Evolutionary conservation across 768 basidiomycete genomes (phyloP).

Genomic region (Lentinula lateritia): DNA sequence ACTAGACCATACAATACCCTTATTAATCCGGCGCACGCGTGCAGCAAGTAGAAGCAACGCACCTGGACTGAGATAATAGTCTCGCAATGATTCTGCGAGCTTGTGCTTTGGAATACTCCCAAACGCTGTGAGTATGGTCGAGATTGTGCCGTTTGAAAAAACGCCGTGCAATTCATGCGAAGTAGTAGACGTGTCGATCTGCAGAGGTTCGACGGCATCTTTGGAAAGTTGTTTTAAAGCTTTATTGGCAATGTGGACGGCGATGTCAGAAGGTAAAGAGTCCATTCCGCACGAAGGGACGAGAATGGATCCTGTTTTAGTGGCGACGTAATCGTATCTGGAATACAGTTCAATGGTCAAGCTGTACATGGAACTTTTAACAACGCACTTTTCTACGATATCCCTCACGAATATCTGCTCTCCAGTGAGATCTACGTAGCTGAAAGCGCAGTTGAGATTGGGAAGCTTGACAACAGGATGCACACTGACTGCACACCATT

Average conservation of each 20-base stretch:
- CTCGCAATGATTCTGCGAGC: constrained; percentile 21
- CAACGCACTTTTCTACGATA: constrained; percentile 52
- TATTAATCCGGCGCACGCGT: neutral
- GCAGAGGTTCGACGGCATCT: constrained; percentile 16
- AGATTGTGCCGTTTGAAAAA: constrained; percentile 62
- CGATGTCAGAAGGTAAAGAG: constrained; percentile 71
- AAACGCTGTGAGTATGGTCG: constrained; percentile 28
- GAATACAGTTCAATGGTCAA: neutral
- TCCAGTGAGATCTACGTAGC: constrained; percentile 79
- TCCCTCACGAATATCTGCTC: constrained; percentile 63
- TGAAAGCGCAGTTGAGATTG: neutral
- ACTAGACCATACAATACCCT: constrained; percentile 8
- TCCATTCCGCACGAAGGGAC: constrained; percentile 77
- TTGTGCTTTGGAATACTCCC: constrained; percentile 33
- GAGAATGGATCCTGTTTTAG: constrained; percentile 66
- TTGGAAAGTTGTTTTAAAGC: constrained; percentile 47
- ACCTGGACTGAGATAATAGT: constrained; percentile 41
- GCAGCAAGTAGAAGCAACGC: constrained; percentile 3
- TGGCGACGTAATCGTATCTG: constrained; percentile 71
- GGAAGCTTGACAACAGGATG: no score
- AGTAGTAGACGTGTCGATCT: constrained; percentile 52
- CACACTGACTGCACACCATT: constrained; percentile 52
- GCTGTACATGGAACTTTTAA: constrained; percentile 8
- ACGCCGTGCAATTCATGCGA: constrained; percentile 43
- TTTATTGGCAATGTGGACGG: constrained; percentile 62